These are phyloP conservation scores for Dactylellina parvicollis DNA, from an alignment of 2,329 filamentous ascomycete species.

Conservation along the genomic window DNA sequence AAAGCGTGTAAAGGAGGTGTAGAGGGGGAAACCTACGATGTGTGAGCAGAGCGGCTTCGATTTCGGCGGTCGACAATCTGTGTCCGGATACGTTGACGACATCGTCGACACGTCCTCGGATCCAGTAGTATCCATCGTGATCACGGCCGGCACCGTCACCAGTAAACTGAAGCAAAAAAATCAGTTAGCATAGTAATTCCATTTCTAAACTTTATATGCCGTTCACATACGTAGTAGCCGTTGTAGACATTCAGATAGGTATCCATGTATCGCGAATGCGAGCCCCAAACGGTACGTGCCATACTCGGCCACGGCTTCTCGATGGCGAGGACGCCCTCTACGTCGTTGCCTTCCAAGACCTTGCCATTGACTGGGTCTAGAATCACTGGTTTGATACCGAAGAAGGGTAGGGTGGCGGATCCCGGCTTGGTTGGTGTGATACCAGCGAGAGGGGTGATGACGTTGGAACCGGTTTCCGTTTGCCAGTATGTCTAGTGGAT, in stretches of 20 bases:
- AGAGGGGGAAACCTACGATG: conserved; percentile 68
- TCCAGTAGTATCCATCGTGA: conserved; percentile 99
- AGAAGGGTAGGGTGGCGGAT: conserved; percentile 95
- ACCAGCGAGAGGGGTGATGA: conserved; percentile 91
- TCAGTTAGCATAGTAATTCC: conserved; percentile 16
- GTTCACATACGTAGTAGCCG: conserved; percentile 85
- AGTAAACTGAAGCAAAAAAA: conserved; percentile 78
- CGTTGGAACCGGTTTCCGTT: conserved; percentile 96
- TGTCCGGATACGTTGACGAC: conserved; percentile 98
- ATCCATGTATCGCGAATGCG: conserved; percentile 98
- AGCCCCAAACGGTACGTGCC: conserved; percentile 96
- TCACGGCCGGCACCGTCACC: conserved; percentile 95
- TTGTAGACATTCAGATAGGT: conserved; percentile 98
- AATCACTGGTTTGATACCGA: conserved; percentile 96
- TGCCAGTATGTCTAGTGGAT: conserved; percentile 94
- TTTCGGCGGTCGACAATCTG: conserved; percentile 94
- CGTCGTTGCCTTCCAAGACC: conserved; percentile 93
- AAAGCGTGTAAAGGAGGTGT: background rate
- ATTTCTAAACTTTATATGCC: conserved; percentile 16
- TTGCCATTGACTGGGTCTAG: conserved; percentile 95
- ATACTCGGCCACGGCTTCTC: conserved; percentile 99
- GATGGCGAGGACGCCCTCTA: conserved; percentile 95
- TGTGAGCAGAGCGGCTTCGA: conserved; percentile 95
- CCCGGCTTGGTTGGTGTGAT: conserved; percentile 97
- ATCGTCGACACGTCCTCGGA: conserved; percentile 96